A percentile compares a stretch with the other conserved stretches of the same genome.
Conservation (phyloP, 495 filamentous ascomycete genomes). For the Neurospora pannonica region DNA sequence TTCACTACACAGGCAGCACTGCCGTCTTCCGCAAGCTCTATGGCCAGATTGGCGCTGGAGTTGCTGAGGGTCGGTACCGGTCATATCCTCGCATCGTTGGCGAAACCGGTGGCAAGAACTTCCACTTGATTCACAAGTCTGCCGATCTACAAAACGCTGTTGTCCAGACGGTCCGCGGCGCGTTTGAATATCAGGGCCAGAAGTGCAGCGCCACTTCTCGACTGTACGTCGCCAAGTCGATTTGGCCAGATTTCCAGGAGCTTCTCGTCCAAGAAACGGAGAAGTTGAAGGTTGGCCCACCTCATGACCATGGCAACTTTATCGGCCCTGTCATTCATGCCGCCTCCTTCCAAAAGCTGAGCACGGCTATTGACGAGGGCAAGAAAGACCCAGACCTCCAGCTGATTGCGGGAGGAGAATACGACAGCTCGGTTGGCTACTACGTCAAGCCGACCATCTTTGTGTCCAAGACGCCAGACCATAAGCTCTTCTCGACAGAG, state of each 20-base stretch:
- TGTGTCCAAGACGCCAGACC: constrained; percentile 47
- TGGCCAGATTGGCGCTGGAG: constrained; percentile 57
- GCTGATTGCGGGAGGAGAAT: constrained; percentile 57
- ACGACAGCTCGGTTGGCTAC: constrained; percentile 59
- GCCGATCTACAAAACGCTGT: constrained; percentile 71
- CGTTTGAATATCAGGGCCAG: constrained; percentile 86
- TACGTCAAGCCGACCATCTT: constrained; percentile 70
- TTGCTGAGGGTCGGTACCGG: constrained; percentile 58
- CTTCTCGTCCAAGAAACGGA: constrained; percentile 55
- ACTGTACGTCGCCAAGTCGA: constrained; percentile 60
- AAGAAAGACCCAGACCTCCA: constrained; percentile 56
- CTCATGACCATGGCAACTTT: constrained; percentile 60
- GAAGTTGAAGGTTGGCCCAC: constrained; percentile 57
- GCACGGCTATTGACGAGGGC: constrained; percentile 53
- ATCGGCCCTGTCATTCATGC: constrained; percentile 73
- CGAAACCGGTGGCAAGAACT: constrained; percentile 90
- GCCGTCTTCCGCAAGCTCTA: constrained; percentile 71
- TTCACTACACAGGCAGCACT: constrained; percentile 77
- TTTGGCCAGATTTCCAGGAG: constrained; percentile 57
- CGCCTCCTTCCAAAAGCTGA: constrained; percentile 61
- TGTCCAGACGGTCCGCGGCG: constrained; percentile 71
- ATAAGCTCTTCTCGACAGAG: constrained; percentile 60
- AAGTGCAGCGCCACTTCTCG: constrained; percentile 81
- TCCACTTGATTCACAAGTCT: constrained; percentile 67
- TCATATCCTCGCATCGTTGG: constrained; percentile 75